These are phyloP conservation scores for Calonectria honghensis DNA, from an alignment of 2,329 filamentous ascomycete species.

Conservation along the genomic window DNA sequence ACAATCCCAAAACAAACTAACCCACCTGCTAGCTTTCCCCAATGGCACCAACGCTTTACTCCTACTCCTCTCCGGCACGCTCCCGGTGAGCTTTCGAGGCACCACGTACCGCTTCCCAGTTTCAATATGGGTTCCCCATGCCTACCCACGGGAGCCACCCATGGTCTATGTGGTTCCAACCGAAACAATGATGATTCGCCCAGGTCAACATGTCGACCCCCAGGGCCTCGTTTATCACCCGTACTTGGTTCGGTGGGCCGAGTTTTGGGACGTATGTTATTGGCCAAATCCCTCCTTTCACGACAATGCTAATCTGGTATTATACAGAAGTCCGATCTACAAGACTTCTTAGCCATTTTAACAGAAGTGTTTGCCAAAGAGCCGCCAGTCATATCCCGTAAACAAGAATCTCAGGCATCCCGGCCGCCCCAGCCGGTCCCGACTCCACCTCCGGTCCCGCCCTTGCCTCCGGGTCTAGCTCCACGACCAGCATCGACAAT, in stretches of 20 bases:
- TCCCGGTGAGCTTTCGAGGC: conserved; percentile 94
- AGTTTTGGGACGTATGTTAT: conserved; percentile 88
- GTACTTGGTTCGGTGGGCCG: conserved; percentile 91
- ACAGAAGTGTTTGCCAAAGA: conserved; percentile 95
- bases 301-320: conserved; percentile 27
- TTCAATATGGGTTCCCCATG: conserved; percentile 93
- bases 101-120: conserved; percentile 93
- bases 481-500: conserved; percentile 61
- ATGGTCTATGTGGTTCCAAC: conserved; percentile 92
- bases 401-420: conserved; percentile 67
- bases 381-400: conserved; percentile 89
- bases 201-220: conserved; percentile 94
- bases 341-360: conserved; percentile 88
- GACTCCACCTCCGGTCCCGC: conserved; percentile 81
- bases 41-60: conserved; percentile 91
- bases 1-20: conserved; percentile 36
- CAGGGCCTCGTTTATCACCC: conserved; percentile 97
- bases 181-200: conserved; percentile 90
- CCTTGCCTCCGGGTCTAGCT: conserved; percentile 79
- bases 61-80: conserved; percentile 88
- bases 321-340: conserved; percentile 84
- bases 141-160: conserved; percentile 90
- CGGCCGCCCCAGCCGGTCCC: conserved; percentile 54
- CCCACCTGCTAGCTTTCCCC: conserved; percentile 81
- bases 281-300: not conserved